Evolutionary conservation across 23 red algal species (phyloP), one percentile per base, ranked within the genome.

Genomic region (Agarophyton chilense): DNA sequence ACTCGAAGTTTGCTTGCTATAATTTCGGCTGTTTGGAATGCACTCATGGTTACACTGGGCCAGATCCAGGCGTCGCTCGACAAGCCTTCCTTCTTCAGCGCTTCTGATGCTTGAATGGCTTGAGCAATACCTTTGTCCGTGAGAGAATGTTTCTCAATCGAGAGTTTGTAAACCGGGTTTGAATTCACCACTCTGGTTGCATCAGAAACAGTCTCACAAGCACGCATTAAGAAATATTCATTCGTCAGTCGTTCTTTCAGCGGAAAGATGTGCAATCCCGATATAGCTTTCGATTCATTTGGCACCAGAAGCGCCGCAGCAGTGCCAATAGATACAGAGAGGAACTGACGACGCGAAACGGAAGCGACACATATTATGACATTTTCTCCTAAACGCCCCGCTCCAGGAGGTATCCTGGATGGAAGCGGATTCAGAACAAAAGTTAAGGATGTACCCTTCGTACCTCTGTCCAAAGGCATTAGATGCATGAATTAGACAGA

Each of bases 81-180:
- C 4, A 96, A 11, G 10, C 81, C 88, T 39, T 85, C 65, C 17
- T 86, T 60, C 32, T 50, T 8, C 17, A 94, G 55, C 10, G 76
- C 81, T 28, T 79, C 58, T 19, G 78, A 83, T 34, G 73, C 88
- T 33, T 45, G 57, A 35, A 84, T 34, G 16, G 88, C 77, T 50
- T 85, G 53, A 57, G 86, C 62, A 39, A 83, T 80, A 36, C 95
- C 95, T 10, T 45, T 71, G 9, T 28, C 19, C 4, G 95, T 98
- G 14, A 98, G 87, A 5, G 90, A 84, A 74, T 90, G 75, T 13
- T 86, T 49, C 7, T 74, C 11, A 46, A 94, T 24, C 11, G 86
- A 92, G 17, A 86, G 72, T 46, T 94, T 94, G 44, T 98, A 25
- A 22, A 92, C 95, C n/a, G 95, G 95, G 68, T 98, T 98, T 56